phyloP scores from a whole-genome alignment of 1,284 basidiomycete genomes.

The Thelephora terrestris region DNA sequence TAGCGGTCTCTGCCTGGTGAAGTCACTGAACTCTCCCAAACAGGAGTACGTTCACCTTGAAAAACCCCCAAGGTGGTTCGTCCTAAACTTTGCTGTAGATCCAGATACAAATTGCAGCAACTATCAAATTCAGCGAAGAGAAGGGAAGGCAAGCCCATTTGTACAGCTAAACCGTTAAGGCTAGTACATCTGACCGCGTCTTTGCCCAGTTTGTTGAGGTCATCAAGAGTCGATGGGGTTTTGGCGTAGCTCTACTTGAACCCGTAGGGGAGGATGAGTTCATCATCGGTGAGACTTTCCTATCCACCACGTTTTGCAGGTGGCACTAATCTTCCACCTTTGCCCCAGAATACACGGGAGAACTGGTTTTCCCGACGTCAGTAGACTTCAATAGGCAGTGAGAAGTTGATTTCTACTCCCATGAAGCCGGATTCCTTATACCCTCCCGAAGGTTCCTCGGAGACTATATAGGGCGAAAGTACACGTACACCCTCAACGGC shows the following conservation, averaged over 20 bases:
- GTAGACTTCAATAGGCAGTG: constrained; percentile 22
- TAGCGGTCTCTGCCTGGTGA: background rate
- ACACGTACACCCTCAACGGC: constrained; percentile 32
- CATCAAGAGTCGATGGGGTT: constrained; percentile 30
- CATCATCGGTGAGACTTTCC: constrained; percentile 33
- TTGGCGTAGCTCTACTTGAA: constrained; percentile 43
- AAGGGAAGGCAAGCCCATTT: constrained; percentile 24
- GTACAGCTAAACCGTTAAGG: background rate
- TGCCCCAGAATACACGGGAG: constrained; percentile 47
- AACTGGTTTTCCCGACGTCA: constrained; percentile 35
- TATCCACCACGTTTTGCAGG: background rate
- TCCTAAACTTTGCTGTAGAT: constrained; percentile 8
- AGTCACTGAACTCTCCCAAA: background rate
- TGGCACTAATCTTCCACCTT: background rate
- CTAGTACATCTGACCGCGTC: background rate
- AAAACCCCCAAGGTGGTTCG: background rate
- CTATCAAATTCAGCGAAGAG: constrained; percentile 30
- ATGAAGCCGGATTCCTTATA: background rate
- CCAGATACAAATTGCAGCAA: constrained; percentile 29
- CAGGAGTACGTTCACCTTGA: background rate
- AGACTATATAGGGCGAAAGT: constrained; percentile 30
- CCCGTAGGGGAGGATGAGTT: constrained; percentile 28
- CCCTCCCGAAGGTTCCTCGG: constrained; percentile 16
- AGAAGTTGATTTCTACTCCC: constrained; percentile 1
- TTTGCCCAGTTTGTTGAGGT: constrained; percentile 26